A percentile compares a stretch with the other conserved stretches of the same genome.
Evolutionary conservation across 345 rosid species (phyloP).

Genomic region (Moricandia arvensis): DNA sequence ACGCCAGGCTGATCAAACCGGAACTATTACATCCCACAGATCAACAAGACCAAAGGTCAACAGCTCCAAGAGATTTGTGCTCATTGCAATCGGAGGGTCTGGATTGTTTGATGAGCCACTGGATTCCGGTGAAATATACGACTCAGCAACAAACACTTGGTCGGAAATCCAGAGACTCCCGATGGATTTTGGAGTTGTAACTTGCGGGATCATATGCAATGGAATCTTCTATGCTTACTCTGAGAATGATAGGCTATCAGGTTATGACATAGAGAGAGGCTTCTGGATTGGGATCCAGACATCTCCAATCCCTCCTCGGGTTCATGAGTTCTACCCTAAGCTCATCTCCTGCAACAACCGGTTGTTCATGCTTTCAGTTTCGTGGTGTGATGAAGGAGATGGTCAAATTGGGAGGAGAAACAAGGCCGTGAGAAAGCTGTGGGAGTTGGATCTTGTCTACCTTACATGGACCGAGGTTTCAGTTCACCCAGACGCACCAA

Average conservation of each 20-base stretch:
- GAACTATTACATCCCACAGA: conserved; percentile 48
- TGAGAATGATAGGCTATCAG: conserved; percentile 82
- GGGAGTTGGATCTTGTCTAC: conserved; percentile 91
- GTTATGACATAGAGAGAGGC: conserved; percentile 86
- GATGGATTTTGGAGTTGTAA: conserved; percentile 64
- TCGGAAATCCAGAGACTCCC: conserved; percentile 80
- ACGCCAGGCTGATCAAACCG: conserved; percentile 64
- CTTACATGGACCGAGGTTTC: conserved; percentile 80
- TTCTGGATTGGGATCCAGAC: conserved; percentile 86
- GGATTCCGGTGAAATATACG: conserved; percentile 95
- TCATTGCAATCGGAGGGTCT: conserved; percentile 78
- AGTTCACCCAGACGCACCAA: conserved; percentile 98
- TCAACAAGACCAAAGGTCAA: conserved; percentile 58
- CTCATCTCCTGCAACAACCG: conserved; percentile 75
- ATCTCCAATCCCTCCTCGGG: conserved; percentile 82
- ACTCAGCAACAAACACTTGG: conserved; percentile 81
- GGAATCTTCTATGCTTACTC: conserved; percentile 89
- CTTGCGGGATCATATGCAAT: conserved; percentile 76
- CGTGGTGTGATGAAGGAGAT: conserved; percentile 95
- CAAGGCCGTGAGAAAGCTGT: conserved; percentile 91
- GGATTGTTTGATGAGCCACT: conserved; percentile 86
- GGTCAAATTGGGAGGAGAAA: conserved; percentile 93
- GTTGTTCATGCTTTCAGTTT: conserved; percentile 84
- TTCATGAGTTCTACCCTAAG: conserved; percentile 87
- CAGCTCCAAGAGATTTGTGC: conserved; percentile 55